Base-by-base conservation (phyloP, 1,139 yeast species). In the Debaryomyces singareniensis region DNA sequence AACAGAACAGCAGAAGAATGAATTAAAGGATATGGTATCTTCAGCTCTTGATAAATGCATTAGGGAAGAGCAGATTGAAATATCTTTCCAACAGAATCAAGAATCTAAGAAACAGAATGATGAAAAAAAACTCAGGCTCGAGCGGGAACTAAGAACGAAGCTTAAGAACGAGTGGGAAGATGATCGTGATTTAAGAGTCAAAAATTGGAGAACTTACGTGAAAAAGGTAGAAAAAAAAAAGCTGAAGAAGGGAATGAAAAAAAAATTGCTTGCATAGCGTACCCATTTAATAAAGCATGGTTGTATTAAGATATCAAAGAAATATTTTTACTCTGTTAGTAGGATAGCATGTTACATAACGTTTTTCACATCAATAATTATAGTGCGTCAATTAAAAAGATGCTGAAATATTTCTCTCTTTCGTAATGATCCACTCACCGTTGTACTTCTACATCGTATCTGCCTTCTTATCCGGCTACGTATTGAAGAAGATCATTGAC, bases 91-190 rank as follows among this genome's bases (percentile, higher is more conserved):
- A 27, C 60, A 50, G 31, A 44, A 54, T 10, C 53, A 56, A 33
- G 58, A 59, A 16, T 42, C 45, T 1, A 47, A 46, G 16, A 43
- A 51, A 32, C 45, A 49, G 13, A 55, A 56, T 26, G 55, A 58
- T 16, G 40, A 42, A 4, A 42, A 51, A 55, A 66, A 45, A 45
- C 60, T 51, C 42, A 61, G 49, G 34, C 50, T 40, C 12, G 68
- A 68, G 38, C 45, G 64, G 31, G 58, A 62, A 29, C 40, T 51
- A 25, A 61, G 64, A 37, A 53, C 56, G 29, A 58, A 67, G 35
- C 39, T 61, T 37, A 72, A 71, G 26, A 51, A 63, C 33, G 60
- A 62, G 20, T 80, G 89, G 89, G 87, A 78, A 43, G 74, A 71
- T 32, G 67, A 66, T 12, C 40, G 86, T 31, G 86, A 77, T 31